Evolutionary conservation across 2,329 filamentous ascomycete species (phyloP), one percentile per base, ranked within the genome.

Genomic region (Exophiala sideris): DNA sequence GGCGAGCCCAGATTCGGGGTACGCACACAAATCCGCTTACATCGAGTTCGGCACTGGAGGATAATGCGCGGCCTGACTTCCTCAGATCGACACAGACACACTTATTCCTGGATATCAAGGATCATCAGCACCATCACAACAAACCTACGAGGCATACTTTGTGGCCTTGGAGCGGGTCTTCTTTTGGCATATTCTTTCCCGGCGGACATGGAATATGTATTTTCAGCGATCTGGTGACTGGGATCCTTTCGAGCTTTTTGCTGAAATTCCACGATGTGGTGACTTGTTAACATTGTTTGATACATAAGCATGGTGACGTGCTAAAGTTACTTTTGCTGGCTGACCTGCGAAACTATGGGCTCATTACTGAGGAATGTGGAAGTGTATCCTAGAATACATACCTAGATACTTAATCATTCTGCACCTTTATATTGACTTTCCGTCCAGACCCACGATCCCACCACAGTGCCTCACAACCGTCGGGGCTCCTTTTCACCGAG

Each of bases 1-100:
- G 1, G 59, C 59, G 1, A 52, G 50, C 8, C 48, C 60, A 8
- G 50, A 50, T 8, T 64, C 64, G 47, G 67, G 66, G 35, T 68
- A 68, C 47, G 54, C 54, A 6, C 59, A 57, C 12, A 56, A 61
- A 35, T 48, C 60, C 20, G 56, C 59, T 9, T 54, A 40, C 46
- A 54, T 59, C 6, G 39, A 54, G 38, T 45, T 58, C 38, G 38
- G 34, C 40, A 29, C n/a, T 49, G 35, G 39, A 32, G n/a, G 24
- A 29, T 29, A 29, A 5, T 29, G 16, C 16, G 3, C 16, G 24
- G 24, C 24, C 24, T 8, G 24, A 5, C 41, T 44, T n/a, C 20
- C 41, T n/a, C 29, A 38, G 5, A 16, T 38, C 35, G 35, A 38
- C 35, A 12, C 14, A 11, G 11, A 5, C 14, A 11, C 6, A 5